phyloP scores from a whole-genome alignment of 371 early-diverging fungal genomes.

The Mortierella sp. region DNA sequence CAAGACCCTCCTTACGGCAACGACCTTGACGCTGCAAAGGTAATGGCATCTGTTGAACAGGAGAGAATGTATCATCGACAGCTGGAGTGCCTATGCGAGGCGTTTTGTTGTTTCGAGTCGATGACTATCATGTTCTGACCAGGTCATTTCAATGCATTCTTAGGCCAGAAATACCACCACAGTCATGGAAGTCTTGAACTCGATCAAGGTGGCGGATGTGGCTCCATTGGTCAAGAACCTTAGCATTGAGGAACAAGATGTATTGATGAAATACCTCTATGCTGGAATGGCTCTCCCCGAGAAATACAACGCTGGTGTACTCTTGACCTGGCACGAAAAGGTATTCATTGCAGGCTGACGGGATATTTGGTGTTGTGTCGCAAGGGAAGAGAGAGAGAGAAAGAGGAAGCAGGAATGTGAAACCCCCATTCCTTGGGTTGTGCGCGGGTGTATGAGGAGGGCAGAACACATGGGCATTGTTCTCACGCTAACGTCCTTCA shows the following conservation, averaged over 20 bases:
- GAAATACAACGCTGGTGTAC: slow-evolving; percentile 79
- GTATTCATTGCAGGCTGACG: too few relatives aligned
- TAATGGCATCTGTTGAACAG: slow-evolving; percentile 59
- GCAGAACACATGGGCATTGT: too few relatives aligned
- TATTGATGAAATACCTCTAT: slow-evolving; percentile 92
- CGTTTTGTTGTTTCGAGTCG: too few relatives aligned
- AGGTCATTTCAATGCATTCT: neutral
- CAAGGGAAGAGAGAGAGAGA: too few relatives aligned
- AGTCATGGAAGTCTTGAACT: slow-evolving; percentile 82
- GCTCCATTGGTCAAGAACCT: slow-evolving; percentile 69
- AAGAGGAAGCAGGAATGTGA: too few relatives aligned
- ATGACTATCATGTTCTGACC: neutral
- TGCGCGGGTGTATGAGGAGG: too few relatives aligned
- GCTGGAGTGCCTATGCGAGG: too few relatives aligned
- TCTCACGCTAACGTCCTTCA: neutral
- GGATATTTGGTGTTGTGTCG: too few relatives aligned
- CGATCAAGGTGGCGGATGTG: slow-evolving; percentile 77
- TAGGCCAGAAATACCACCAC: slow-evolving; percentile 77
- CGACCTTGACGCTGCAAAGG: slow-evolving; percentile 76
- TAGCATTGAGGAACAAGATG: slow-evolving; percentile 72
- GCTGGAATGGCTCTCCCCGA: slow-evolving; percentile 90
- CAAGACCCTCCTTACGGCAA: slow-evolving; percentile 88
- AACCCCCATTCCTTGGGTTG: too few relatives aligned
- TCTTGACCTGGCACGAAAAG: slow-evolving; percentile 95
- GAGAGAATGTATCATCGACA: slow-evolving; percentile 38